Percentiles rank a stretch among this genome's conserved stretches.
Evolutionary conservation across 2,329 filamentous ascomycete genomes (phyloP).

Genomic region (Calonectria multiphialidica): DNA sequence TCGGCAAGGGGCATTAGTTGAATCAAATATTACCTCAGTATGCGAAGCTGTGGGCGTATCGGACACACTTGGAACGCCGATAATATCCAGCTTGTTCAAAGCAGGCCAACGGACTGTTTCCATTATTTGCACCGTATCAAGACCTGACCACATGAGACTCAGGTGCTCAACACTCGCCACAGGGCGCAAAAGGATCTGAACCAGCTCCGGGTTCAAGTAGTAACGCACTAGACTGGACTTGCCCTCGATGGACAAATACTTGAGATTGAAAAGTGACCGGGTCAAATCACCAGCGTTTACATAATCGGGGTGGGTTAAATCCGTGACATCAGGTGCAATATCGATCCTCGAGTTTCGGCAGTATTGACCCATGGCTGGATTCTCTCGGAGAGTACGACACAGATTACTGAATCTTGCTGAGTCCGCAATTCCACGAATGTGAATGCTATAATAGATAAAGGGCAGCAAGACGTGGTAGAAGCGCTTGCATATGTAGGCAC

Average conservation of each 20-base stretch:
- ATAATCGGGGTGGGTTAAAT: background rate
- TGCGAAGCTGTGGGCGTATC: background rate
- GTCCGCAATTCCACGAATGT: background rate
- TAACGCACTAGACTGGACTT: no score
- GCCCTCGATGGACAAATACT: background rate
- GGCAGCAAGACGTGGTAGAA: background rate
- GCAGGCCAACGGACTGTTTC: background rate
- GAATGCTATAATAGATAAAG: background rate
- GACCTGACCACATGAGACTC: background rate
- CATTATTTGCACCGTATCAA: background rate
- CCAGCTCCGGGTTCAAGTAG: background rate
- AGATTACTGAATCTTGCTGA: background rate
- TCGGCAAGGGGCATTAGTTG: no score
- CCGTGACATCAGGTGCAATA: background rate
- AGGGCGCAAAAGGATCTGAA: background rate
- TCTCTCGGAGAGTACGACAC: background rate
- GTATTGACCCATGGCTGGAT: background rate
- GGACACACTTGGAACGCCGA: no score
- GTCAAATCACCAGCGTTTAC: background rate
- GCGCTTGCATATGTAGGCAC: background rate
- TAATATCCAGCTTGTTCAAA: background rate
- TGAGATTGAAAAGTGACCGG: background rate
- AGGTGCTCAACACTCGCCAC: background rate
- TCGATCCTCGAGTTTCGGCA: background rate
- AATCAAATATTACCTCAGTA: background rate